Evolutionary conservation across 2,329 filamentous ascomycete genomes (phyloP).

Genomic region (Cladosporium sp.): DNA sequence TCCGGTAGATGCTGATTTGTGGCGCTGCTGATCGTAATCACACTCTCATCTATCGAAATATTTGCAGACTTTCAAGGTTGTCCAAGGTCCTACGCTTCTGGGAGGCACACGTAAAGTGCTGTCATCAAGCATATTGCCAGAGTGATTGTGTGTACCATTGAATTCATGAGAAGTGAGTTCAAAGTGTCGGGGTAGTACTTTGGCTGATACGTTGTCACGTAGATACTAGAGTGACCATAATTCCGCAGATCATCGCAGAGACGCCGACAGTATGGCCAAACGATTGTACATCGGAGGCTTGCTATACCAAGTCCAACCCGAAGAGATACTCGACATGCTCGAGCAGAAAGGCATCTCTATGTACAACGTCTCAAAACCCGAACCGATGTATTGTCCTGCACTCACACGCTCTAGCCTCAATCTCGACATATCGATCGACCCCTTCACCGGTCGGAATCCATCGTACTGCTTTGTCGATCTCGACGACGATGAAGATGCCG

Average conservation of each 20-base stretch:
- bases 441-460: conserved; percentile 68
- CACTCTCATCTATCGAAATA: background rate
- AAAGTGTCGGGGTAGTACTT: too few species aligned
- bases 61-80: background rate
- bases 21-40: background rate
- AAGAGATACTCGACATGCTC: conserved; percentile 25
- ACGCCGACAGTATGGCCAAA: background rate
- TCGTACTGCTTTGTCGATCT: conserved; percentile 77
- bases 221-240: background rate
- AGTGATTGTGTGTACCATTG: background rate
- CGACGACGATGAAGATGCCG: conserved; percentile 57
- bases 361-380: conserved; percentile 31
- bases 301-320: conserved; percentile 55
- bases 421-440: conserved; percentile 69
- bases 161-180: background rate
- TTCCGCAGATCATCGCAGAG: background rate
- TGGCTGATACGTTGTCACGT: background rate
- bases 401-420: conserved; percentile 47
- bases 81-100: background rate
- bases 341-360: conserved; percentile 29
- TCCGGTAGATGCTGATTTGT: background rate
- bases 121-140: background rate
- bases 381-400: background rate
- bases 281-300: conserved; percentile 57
- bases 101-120: background rate